Evolutionary conservation across 371 early-diverging fungal genomes (phyloP), one percentile per base, ranked within the genome.

Genomic region (Mucor circinelloides): DNA sequence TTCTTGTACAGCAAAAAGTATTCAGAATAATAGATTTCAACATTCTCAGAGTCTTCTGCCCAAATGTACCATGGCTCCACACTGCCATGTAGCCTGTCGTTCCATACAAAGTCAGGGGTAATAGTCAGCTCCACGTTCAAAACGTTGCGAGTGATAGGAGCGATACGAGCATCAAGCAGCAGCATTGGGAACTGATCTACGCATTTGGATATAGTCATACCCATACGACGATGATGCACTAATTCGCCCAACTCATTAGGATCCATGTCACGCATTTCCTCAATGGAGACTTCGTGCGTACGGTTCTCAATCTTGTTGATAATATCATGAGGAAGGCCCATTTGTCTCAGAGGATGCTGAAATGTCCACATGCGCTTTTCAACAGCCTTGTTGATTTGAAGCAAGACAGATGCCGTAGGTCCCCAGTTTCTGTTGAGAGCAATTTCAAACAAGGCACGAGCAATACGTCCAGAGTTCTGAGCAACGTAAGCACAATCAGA

Each of bases 371-470:
- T 91, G 25, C 90, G 87, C 63, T 89, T 88, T 62, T 98, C 97
- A 17, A 98, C 89, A 2, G 94, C 89, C 73, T 95, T 94, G 74
- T 94, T 94, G 60, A 99, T 80, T 5, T 91, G 87, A 19, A 97
- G 85, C 32, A 97, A 83, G 6, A 91, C 90, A 32, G 89, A 74
- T 0, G 97, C 91, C 0, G 91, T 90, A 1, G 94, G 93, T 0
- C 95, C 94, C 96, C 96, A 97, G 72, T 90, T 90, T 27, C 97
- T 84, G 66, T 93, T 92, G 17, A 97, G 66, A 0, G 95, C 94
- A 65, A 98, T 94, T 69, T 99, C 97, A 78, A 98, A 98, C 56
- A 98, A 69, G 2, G 98, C 97, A 19, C 98, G 90, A n/a, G 97
- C 84, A 60, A 99, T 93, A 67, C 99, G 92, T 0, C 91, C 91